Evolutionary conservation across 352 stramenopile genomes (phyloP).

Genomic region (Elongisporangium prolatum): DNA sequence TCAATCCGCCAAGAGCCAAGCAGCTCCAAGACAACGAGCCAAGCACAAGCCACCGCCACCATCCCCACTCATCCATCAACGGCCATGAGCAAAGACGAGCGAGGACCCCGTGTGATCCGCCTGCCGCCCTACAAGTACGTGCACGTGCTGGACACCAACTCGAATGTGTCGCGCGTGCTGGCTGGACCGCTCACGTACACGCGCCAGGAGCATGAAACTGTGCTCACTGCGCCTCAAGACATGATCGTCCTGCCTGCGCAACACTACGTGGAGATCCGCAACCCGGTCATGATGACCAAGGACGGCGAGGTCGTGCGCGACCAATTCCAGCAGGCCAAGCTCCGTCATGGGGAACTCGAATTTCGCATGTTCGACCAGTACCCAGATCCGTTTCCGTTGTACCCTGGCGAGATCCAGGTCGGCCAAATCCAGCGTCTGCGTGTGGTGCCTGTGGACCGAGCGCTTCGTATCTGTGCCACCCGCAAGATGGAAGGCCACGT

Average conservation of each 20-base stretch:
- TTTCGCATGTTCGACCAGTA: conserved; percentile 73
- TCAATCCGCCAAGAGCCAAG: conserved; percentile 5
- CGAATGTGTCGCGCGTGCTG: conserved; percentile 77
- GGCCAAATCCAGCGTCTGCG: conserved; percentile 46
- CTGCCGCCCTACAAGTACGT: conserved; percentile 81
- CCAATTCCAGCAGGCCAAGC: conserved; percentile 68
- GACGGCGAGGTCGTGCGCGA: conserved; percentile 54
- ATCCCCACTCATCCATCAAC: conserved; percentile 4
- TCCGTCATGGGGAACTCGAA: conserved; percentile 74
- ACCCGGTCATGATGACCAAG: conserved; percentile 49
- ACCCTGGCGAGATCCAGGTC: conserved; percentile 64
- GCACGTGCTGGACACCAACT: conserved; percentile 83
- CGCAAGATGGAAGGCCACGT: conserved; percentile 51
- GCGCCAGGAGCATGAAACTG: conserved; percentile 72
- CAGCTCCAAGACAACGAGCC: neutral
- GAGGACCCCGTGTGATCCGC: conserved; percentile 63
- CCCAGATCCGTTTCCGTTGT: conserved; percentile 72
- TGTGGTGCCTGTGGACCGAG: conserved; percentile 53
- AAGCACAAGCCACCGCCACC: neutral
- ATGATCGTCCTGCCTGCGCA: conserved; percentile 79
- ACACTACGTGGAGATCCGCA: conserved; percentile 73
- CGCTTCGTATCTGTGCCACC: conserved; percentile 57
- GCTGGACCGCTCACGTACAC: conserved; percentile 75
- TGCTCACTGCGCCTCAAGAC: conserved; percentile 50
- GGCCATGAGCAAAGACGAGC: conserved; percentile 18